Evolutionary conservation across 768 basidiomycete genomes (phyloP).

Genomic region (Strobilomyces confusus): DNA sequence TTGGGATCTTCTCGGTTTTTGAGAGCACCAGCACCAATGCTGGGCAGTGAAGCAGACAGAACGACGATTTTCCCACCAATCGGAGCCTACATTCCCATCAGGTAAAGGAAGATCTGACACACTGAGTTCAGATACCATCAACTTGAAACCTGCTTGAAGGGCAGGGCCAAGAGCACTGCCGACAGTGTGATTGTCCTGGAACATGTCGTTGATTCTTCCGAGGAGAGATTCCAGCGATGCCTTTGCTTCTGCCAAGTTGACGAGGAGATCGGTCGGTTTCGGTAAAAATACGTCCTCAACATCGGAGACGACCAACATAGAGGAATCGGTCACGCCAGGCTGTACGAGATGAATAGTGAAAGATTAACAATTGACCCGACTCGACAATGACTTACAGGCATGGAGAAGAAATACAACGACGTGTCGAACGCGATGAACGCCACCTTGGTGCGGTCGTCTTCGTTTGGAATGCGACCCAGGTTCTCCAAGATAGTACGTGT

Average conservation of each 20-base stretch:
- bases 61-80: constrained; percentile 95
- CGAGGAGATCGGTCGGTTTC: constrained; percentile 92
- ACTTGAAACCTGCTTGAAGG: constrained; percentile 91
- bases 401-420: constrained; percentile 94
- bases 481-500: constrained; percentile 95
- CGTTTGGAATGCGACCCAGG: constrained; percentile 92
- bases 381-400: constrained; percentile 46
- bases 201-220: constrained; percentile 89
- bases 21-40: constrained; percentile 82
- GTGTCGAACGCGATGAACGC: constrained; percentile 90
- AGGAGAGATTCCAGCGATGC: constrained; percentile 78
- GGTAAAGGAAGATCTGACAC: not conserved
- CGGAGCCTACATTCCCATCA: constrained; percentile 50
- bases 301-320: constrained; percentile 97
- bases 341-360: constrained; percentile 20
- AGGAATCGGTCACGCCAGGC: constrained; percentile 72
- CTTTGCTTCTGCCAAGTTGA: constrained; percentile 86
- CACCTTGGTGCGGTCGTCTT: constrained; percentile 88
- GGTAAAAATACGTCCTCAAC: constrained; percentile 97
- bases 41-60: constrained; percentile 82
- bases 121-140: constrained; percentile 60
- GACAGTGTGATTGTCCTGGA: constrained; percentile 90
- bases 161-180: constrained; percentile 95
- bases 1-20: constrained; percentile 98
- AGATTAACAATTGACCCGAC: not conserved